A percentile compares a stretch with the other conserved stretches of the same genome.
Evolutionary conservation across 2,329 filamentous ascomycete species (phyloP).

Genomic region (Neofusicoccum sp.): DNA sequence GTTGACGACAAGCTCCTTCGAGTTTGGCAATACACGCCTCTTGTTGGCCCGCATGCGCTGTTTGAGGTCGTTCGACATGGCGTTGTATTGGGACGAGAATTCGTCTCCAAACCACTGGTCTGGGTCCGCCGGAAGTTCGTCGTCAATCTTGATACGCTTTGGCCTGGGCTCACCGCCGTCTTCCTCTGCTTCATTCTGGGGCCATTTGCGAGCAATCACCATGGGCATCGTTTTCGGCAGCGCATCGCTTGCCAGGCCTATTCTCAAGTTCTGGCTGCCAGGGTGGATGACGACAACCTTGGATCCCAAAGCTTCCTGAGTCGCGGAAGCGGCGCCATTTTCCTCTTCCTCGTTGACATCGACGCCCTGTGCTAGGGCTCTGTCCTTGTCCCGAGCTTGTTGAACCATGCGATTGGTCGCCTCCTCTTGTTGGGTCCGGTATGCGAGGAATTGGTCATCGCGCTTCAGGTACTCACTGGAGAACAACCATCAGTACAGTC

Average conservation of each 20-base stretch:
- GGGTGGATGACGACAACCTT: slow-evolving; percentile 95
- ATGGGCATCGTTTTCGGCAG: slow-evolving; percentile 93
- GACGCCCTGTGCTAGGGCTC: slow-evolving; percentile 69
- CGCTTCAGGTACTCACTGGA: slow-evolving; percentile 93
- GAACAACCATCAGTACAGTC: background rate
- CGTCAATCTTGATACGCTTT: slow-evolving; percentile 63
- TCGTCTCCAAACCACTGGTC: slow-evolving; percentile 85
- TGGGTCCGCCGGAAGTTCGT: slow-evolving; percentile 62
- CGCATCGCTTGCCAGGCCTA: slow-evolving; percentile 94
- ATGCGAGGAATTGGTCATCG: slow-evolving; percentile 91
- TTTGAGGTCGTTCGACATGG: slow-evolving; percentile 85
- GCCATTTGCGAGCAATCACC: slow-evolving; percentile 80
- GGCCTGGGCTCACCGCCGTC: slow-evolving; percentile 77
- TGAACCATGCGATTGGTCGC: slow-evolving; percentile 81
- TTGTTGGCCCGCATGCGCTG: slow-evolving; percentile 91
- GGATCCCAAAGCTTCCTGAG: slow-evolving; percentile 68
- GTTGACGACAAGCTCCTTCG: slow-evolving; percentile 91
- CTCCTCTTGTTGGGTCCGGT: slow-evolving; percentile 86
- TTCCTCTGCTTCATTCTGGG: slow-evolving; percentile 81
- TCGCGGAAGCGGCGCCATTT: slow-evolving; percentile 31
- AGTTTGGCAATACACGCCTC: slow-evolving; percentile 93
- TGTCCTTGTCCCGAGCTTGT: slow-evolving; percentile 83
- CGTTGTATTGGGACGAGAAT: slow-evolving; percentile 69
- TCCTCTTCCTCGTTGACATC: slow-evolving; percentile 36
- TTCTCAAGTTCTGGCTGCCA: slow-evolving; percentile 91